Evolutionary conservation across 2,329 filamentous ascomycete species (phyloP).

Genomic region (Fusarium sp.): DNA sequence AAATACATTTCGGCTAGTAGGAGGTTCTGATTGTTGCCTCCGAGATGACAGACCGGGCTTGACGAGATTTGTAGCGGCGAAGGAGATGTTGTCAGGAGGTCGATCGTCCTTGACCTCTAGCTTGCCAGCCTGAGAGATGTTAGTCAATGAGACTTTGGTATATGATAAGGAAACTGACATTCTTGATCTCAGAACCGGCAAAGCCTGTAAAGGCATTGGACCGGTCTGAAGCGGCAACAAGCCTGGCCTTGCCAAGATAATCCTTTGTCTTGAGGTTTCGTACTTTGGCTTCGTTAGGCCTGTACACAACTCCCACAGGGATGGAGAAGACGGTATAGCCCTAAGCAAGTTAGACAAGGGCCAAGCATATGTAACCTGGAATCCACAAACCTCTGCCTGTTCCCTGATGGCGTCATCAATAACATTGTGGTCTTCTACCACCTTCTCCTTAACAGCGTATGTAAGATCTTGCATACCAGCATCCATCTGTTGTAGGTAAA

Average conservation of each 20-base stretch:
- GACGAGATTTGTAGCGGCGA: constrained; percentile 92
- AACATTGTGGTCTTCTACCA: constrained; percentile 95
- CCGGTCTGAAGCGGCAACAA: constrained; percentile 89
- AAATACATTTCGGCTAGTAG: constrained; percentile 84
- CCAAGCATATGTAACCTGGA: too few relatives aligned
- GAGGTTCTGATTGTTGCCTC: constrained; percentile 88
- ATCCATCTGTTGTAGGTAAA: constrained; percentile 93
- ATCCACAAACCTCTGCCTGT: constrained; percentile 81
- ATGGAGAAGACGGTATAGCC: constrained; percentile 99
- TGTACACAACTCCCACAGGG: constrained; percentile 93
- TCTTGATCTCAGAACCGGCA: constrained; percentile 83
- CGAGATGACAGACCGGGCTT: constrained; percentile 86
- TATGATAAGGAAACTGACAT: constrained; percentile 61
- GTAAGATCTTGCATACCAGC: constrained; percentile 91
- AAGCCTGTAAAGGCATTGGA: constrained; percentile 87
- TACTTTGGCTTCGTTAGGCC: constrained; percentile 97
- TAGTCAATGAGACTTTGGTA: constrained; percentile 21
- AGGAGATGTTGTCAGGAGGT: constrained; percentile 87
- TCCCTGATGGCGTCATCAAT: constrained; percentile 97
- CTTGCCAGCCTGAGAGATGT: constrained; percentile 62
- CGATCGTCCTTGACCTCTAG: constrained; percentile 80
- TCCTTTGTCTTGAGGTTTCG: constrained; percentile 98
- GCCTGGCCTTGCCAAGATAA: constrained; percentile 94
- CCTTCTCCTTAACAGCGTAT: constrained; percentile 95
- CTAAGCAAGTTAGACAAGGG: constrained; percentile 62